Base-by-base conservation (phyloP, 2,329 filamentous ascomycete species). In the Fusarium buharicum region DNA sequence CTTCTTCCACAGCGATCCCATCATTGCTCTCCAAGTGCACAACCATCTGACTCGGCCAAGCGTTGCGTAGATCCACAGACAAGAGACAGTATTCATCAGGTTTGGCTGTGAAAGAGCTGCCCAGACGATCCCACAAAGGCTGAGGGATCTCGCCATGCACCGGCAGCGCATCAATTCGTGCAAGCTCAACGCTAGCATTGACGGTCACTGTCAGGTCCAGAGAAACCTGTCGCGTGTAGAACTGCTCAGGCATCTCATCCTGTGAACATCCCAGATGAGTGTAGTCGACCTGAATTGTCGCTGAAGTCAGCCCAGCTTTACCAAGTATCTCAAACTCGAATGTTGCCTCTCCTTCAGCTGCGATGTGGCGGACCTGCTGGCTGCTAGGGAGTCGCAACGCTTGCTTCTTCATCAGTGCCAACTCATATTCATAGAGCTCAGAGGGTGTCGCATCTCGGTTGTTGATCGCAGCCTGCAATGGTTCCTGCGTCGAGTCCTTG, bases 261-360 rank as follows among this genome's bases (percentile, higher is more conserved):
- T 82, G 82, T 6, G 87, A 81, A 28, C 87, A 83, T 2, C 91
- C 91, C n/a, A 97, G 81, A 72, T 90, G 84, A 3, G 91, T 91
- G 73, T 97, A 97, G 75, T 97, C 91, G 55, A 97, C 87, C 67
- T 96, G 90, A 14, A 97, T 87, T 4, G 86, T 84, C 0, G 90
- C 93, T 60, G 86, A 87, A 8, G 91, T 93, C 34, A 97, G 81
- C 0, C 93, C 93, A 9, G 93, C 90, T 70, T 94, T 93, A 43
- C 94, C 94, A 17, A 94, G 81, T 13, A 97, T 88, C 74, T 96
- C 91, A 64, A 97, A 89, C 12, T 90, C 87, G 69, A 96, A 95
- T 0, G 85, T 90, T 12, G 86, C 84, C 40, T 86, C 87, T 40
- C 83, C 81, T 1, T 88, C 87, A 6, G 93, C 86, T 4, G 82